Evolutionary conservation across 2,329 filamentous ascomycete genomes (phyloP), one percentile per base, ranked within the genome.

Genomic region (Fusarium annulatum): DNA sequence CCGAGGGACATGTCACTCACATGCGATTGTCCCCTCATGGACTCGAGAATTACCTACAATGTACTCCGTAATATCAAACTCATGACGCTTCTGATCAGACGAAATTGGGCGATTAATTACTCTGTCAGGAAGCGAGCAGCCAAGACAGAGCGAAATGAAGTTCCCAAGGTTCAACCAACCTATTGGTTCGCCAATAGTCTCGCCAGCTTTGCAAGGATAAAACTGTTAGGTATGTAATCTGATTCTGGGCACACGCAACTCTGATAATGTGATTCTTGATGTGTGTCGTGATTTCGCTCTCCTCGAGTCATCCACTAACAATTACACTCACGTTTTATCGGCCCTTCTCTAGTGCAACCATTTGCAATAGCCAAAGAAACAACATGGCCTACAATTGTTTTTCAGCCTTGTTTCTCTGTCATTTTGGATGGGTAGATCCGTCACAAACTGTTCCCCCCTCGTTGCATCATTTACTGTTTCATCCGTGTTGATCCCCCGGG

Each of bases 381-480:
- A 38, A 28, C 14, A 26, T 46, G 33, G 38, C 28, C 33, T 39
- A 28, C 19, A 30, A 16, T 42, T 41, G 23, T 28, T 49, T 52
- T 52, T 70, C 67, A 65, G 67, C 52, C 55, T 67, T 55, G 61
- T 56, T 67, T 33, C 61, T 67, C n/a, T 67, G 38, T 67, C 42
- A 67, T 58, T 30, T 33, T 60, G 64, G 51, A 46, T 30, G 34
- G 46, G 62, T 42, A 71, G 71, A 73, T 71, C 71, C 64, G 67
- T 73, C 55, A 64, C 70, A 69, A 49, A 59, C 45, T 69, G 49
- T 62, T 62, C 55, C 53, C 38, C 59, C 45, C 30, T 59, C 59
- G 64, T 73, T 73, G 67, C 71, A 71, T 74, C 71, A 74, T 68
- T 38, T 60, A 59, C 36, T 61, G 71, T 74, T 71, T 74, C 71